Percentiles rank a stretch among this genome's conserved stretches.
These are phyloP conservation scores for Schizonepeta tenuifolia DNA, from an alignment of 257 asterid genomes.

Conservation along the genomic window DNA sequence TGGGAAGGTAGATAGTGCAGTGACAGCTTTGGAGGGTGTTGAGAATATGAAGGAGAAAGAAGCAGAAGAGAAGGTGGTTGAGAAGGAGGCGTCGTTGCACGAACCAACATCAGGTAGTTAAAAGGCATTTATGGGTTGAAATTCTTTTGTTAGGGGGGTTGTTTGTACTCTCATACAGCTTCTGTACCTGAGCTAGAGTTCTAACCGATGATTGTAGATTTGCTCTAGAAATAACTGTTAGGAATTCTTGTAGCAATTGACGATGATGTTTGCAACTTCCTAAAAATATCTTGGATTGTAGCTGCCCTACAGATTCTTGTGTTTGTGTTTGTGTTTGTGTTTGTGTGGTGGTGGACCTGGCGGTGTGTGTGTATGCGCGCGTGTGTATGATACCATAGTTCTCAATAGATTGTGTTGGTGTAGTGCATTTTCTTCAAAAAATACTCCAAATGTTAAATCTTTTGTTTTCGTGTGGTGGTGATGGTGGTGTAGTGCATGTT, in stretches of 20 bases:
- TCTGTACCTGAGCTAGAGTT: conserved; percentile 34
- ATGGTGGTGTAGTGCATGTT: no score
- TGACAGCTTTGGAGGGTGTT: conserved; percentile 22
- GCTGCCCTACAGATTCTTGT: no score
- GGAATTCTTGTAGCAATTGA: conserved; percentile 46
- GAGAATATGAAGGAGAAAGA: conserved; percentile 36
- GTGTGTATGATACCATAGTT: background rate
- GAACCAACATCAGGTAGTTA: conserved; percentile 31
- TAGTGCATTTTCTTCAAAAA: no score
- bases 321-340: background rate
- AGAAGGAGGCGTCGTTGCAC: conserved; percentile 7
- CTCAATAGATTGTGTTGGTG: background rate
- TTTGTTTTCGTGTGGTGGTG: no score
- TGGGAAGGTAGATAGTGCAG: conserved; percentile 22
- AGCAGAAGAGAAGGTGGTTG: conserved; percentile 26
- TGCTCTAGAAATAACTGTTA: conserved; percentile 41
- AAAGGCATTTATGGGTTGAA: conserved; percentile 1
- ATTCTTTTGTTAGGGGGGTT: conserved; percentile 2
- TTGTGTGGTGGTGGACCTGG: background rate
- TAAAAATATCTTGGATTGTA: conserved; percentile 14
- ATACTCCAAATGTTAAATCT: no score
- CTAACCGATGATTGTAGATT: conserved; percentile 38
- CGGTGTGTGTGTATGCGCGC: no score
- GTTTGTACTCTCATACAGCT: conserved; percentile 21
- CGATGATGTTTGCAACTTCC: conserved; percentile 25